Evolutionary conservation across 768 basidiomycete genomes (phyloP).

Genomic region (Calocera cornea): DNA sequence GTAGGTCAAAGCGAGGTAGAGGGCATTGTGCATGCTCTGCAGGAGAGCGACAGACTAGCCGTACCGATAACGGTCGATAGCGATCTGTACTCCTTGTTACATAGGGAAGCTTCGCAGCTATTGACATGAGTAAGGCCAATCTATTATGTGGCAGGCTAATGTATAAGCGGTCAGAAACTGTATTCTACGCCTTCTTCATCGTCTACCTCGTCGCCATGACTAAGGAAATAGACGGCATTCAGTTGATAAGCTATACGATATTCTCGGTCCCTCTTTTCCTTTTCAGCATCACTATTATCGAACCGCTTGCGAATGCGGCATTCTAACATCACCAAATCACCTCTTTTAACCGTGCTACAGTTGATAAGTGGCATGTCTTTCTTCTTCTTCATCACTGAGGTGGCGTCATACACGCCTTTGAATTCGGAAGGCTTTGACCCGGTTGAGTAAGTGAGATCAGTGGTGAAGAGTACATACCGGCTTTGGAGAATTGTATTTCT

Average conservation of each 20-base stretch:
- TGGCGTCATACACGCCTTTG: neutral
- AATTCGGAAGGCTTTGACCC: neutral
- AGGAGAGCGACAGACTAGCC: neutral
- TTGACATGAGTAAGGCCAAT: too few species aligned
- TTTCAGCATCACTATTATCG: neutral
- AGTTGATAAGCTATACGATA: neutral
- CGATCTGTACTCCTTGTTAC: neutral
- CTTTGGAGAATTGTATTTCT: neutral
- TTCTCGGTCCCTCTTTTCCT: neutral
- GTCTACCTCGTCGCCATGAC: neutral
- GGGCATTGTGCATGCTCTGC: neutral
- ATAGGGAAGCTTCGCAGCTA: neutral
- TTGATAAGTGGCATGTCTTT: neutral
- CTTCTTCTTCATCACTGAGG: neutral
- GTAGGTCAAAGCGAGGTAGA: neutral
- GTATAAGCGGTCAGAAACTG: neutral
- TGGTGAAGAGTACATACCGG: neutral
- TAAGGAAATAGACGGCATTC: neutral
- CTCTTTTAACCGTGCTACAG: neutral
- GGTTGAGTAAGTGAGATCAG: neutral
- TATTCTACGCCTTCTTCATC: neutral
- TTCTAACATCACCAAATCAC: neutral
- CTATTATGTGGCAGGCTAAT: too few species aligned
- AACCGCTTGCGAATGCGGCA: neutral
- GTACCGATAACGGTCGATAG: neutral